Base-by-base conservation (phyloP, 1,284 basidiomycete genomes). In the Coniferiporia sulphurascens region DNA sequence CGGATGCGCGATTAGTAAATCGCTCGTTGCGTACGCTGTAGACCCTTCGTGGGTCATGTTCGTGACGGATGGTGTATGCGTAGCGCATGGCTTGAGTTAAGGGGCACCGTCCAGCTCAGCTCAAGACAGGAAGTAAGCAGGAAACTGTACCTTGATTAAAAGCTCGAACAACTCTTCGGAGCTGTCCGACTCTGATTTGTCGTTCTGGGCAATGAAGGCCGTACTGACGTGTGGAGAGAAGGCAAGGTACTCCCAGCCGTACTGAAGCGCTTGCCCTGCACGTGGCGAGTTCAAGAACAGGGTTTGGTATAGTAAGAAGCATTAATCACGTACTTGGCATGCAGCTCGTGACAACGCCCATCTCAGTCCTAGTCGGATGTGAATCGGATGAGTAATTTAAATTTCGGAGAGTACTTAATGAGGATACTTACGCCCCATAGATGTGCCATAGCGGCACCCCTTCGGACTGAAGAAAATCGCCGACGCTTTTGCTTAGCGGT, bases 21-120 rank as follows among this genome's bases (percentile, higher is more conserved):
- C 69, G 51, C 65, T 64, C 13, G 63, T 68, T 21, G 65, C 67
- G 58, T 71, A 75, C 9, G 70, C 73, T n/a, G 67, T 64, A 1
- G 55, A 52, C 0, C 68, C 71, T 41, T 69, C 64, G 32, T 15
- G 34, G 1, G 44, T 27, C 22, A 41, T 22, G 34, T 55, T 55
- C 4, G 44, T 43, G 4, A 55, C 53, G n/a, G 53, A 55, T 3
- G 53, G 53, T 13, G 53, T 55, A 21, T 55, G 53, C n/a, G 43
- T 46, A 34, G 53, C 34, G 41, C 12, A 27, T 13, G 53, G 53
- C 53, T 55, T n/a, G 43, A 21, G 13, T 55, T 17, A 13, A 27
- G 1, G 15, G 13, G 15, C n/a, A n/a, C n/a, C n/a, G 19, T 55
- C 9, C 13, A 21, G 5, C 10, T 46, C 12, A 27, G 12, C 12